A percentile compares a stretch with the other conserved stretches of the same genome.
phyloP scores from a whole-genome alignment of 345 rosid genomes.

The Dipteronia dyeriana region DNA sequence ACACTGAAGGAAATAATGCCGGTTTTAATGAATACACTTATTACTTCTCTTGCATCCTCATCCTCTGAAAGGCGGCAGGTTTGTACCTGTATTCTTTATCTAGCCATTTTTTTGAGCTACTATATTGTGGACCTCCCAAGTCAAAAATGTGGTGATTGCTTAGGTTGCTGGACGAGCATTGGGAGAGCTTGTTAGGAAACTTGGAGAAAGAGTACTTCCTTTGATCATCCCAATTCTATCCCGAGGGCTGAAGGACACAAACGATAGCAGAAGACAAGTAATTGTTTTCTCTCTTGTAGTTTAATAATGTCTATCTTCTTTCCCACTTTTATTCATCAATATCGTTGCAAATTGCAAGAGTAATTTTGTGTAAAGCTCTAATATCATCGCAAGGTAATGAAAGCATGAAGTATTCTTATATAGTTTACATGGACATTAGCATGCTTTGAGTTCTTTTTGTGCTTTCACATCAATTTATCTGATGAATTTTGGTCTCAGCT shows the following conservation, averaged over 20 bases:
- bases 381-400: background rate
- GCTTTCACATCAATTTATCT: background rate
- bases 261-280: constrained; percentile 92
- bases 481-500: background rate
- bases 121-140: background rate
- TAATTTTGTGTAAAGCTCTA: background rate
- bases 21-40: constrained; percentile 86
- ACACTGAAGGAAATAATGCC: constrained; percentile 98
- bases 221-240: constrained; percentile 90
- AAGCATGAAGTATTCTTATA: background rate
- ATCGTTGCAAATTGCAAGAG: background rate
- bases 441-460: background rate
- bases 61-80: constrained; percentile 99
- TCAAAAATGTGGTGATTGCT: constrained; percentile 12
- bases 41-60: constrained; percentile 84
- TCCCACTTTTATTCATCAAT: background rate
- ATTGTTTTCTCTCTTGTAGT: constrained; percentile 18
- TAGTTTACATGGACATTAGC: background rate
- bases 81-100: constrained; percentile 13
- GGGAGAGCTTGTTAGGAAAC: constrained; percentile 98
- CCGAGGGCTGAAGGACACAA: constrained; percentile 70
- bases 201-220: constrained; percentile 99
- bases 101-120: background rate
- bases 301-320: background rate
- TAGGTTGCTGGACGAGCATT: constrained; percentile 93